Base-by-base conservation (phyloP, 1,284 basidiomycete species). In the Omphalotus olearius region DNA sequence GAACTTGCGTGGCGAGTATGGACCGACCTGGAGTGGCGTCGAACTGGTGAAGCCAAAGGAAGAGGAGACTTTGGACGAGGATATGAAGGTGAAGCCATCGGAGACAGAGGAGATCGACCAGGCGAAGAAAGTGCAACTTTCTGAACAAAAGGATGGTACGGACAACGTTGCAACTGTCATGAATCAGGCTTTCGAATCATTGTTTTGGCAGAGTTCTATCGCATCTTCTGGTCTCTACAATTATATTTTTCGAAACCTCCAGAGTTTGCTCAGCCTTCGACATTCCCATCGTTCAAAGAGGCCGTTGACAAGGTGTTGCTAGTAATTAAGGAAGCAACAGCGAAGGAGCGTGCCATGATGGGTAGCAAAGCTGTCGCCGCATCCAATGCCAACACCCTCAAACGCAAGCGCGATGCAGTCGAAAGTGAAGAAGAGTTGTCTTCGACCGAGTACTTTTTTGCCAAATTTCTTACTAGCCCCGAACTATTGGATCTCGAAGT, bases 401-500 rank as follows among this genome's bases (percentile, higher is more conserved):
- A 88, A 66, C 74, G 83, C 47, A 85, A 87, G 67, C 78, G 85
- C 25, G 85, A 86, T 23, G 61, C 68, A 14, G 79, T 80, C 26
- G 53, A 56, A 17, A 58, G 63, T 1, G 70, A 74, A 38, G 77
- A 79, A 58, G 75, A 46, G 18, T 33, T 47, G 44, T 69, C 69
- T 13, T 67, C 67, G 30, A 82, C 74, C 46, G 84, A 91, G 57
- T 92, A 91, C 64, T 94, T 94, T 69, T 95, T 94, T 62, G 91
- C 93, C 11, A 94, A 93, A 64, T 94, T 91, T 66, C 72, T 96
- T 40, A 94, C 92, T 0, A 91, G 85, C 53, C 85, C 89, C 0
- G 89, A 92, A 42, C 70, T 96, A 17, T 74, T 95, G 25, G 91
- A 91, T 47, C 82, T 94, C 47, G 91, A 96, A 77, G 91, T 91